phyloP scores from a whole-genome alignment of 495 filamentous ascomycete species.

The Daldinia decipiens region DNA sequence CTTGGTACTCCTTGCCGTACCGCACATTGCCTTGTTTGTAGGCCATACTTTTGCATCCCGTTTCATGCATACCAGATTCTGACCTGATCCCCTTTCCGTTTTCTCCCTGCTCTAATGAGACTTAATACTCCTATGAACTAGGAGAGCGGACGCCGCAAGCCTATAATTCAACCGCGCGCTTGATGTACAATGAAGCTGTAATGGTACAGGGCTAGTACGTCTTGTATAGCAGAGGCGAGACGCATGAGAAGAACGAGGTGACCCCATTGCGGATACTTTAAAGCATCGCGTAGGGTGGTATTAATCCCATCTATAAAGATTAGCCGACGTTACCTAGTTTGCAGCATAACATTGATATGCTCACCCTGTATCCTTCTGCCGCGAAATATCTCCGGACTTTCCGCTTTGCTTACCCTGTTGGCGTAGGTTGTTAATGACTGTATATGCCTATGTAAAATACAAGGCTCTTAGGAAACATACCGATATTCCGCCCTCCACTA shows the following conservation, averaged over 20 bases:
- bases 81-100: constrained; percentile 1
- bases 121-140: not conserved
- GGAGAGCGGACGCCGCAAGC: constrained; percentile 7
- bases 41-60: not conserved
- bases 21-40: not conserved
- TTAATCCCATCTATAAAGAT: constrained; percentile 37
- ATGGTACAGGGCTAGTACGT: constrained; percentile 20
- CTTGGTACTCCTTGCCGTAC: not conserved
- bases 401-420: constrained; percentile 78
- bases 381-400: constrained; percentile 72
- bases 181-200: constrained; percentile 25
- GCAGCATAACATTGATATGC: constrained; percentile 31
- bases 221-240: constrained; percentile 12
- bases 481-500: constrained; percentile 85
- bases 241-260: constrained; percentile 2
- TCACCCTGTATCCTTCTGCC: constrained; percentile 87
- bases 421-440: constrained; percentile 26
- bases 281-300: not conserved
- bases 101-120: not conserved
- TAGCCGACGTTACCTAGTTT: not conserved
- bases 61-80: not conserved
- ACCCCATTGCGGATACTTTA: not conserved
- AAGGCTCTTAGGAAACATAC: constrained; percentile 46
- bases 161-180: constrained; percentile 10
- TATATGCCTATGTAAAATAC: not conserved